Evolutionary conservation across 2,329 filamentous ascomycete species (phyloP), one percentile per base, ranked within the genome.

Genomic region (Aspergillus ruber): DNA sequence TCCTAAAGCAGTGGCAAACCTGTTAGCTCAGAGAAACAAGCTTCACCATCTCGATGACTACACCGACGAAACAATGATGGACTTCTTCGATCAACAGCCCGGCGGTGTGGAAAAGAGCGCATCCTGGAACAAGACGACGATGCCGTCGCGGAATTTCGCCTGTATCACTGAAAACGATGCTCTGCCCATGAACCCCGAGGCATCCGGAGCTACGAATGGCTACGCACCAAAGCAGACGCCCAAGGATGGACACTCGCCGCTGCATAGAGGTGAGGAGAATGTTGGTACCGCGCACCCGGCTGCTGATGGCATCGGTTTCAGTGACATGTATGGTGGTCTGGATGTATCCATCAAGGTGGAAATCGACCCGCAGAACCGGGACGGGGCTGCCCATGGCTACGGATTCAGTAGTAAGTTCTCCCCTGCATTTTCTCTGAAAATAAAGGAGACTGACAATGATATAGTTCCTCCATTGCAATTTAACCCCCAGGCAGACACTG

Each of bases 231-330:
- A 55, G 53, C 59, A 17, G 46, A 55, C 45, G 45, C 67, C 65
- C 50, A 82, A 81, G 49, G 75, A 90, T 69, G 83, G 84, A 1
- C 86, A 90, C 60, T 74, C 79, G 1, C 80, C 84, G 20, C 76
- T 96, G 35, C 85, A 90, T 63, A 69, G 72, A 3, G 90, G 91
- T 42, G 91, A 96, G 65, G 69, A 82, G n/a, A 73, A 78, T 42
- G 88, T 88, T 0, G 91, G 91, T 3, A 90, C 89, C 0, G 73
- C 71, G 25, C 90, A 96, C 72, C 82, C 80, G 49, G 87, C 90
- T 10, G 86, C 88, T 2, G 68, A 71, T 55, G 72, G 73, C 1
- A 52, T 71, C 42, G 67, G 58, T 51, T 54, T 58, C 6, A 69
- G 69, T 17, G 56, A 59, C 33, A 61, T 73, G 56, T 55, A 59